Conservation (phyloP, 495 filamentous ascomycete genomes). For the Penicillium paxilli region DNA sequence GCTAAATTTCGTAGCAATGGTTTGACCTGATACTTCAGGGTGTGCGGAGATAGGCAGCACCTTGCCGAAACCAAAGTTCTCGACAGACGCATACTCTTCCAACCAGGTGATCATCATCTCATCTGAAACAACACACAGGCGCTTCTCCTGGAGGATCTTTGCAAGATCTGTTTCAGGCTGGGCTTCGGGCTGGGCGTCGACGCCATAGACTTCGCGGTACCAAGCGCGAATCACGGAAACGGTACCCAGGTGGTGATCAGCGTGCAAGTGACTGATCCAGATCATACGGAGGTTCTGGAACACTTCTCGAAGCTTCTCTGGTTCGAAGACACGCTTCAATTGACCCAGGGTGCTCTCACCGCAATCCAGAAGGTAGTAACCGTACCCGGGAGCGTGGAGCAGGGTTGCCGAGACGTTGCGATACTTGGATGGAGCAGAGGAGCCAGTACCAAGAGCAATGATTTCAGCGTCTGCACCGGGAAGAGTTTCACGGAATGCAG, state of each 20-base stretch:
- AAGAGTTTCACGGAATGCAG: slow-evolving; percentile 49
- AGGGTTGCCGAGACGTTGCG: slow-evolving; percentile 92
- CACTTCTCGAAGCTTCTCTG: slow-evolving; percentile 62
- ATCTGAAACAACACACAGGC: slow-evolving; percentile 62
- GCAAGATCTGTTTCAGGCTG: slow-evolving; percentile 26
- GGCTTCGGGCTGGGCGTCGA: slow-evolving; percentile 24
- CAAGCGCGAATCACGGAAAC: slow-evolving; percentile 76
- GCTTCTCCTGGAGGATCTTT: slow-evolving; percentile 44
- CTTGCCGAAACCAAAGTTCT: slow-evolving; percentile 71
- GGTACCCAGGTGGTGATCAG: slow-evolving; percentile 92
- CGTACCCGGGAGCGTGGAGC: slow-evolving; percentile 76
- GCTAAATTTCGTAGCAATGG: slow-evolving; percentile 24
- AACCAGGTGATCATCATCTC: slow-evolving; percentile 69
- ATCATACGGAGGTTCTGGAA: slow-evolving; percentile 78
- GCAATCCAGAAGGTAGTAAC: slow-evolving; percentile 84
- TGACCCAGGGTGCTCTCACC: slow-evolving; percentile 96
- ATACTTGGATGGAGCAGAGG: slow-evolving; percentile 84
- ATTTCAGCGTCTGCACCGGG: slow-evolving; percentile 76
- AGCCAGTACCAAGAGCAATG: slow-evolving; percentile 86
- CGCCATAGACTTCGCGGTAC: slow-evolving; percentile 54
- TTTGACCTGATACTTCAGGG: slow-evolving; percentile 10
- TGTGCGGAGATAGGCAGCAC: slow-evolving; percentile 48
- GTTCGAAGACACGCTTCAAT: slow-evolving; percentile 68
- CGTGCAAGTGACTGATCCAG: slow-evolving; percentile 94
- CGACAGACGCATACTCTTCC: slow-evolving; percentile 72